Percentiles rank a stretch among this genome's conserved stretches.
Evolutionary conservation across 345 rosid species (phyloP).

Genomic region (Triadica sebifera): DNA sequence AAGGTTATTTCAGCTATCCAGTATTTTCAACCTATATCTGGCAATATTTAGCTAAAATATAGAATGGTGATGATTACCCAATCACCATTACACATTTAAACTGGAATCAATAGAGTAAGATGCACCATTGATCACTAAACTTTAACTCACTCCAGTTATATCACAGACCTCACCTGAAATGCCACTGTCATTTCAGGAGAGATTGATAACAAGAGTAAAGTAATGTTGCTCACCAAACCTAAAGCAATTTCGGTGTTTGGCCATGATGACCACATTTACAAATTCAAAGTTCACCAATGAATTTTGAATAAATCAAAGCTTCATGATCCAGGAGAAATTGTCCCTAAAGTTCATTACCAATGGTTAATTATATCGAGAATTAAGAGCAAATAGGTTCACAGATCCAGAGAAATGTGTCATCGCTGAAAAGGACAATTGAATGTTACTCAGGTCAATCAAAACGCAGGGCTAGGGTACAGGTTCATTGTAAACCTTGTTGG

Average conservation of each 20-base stretch:
- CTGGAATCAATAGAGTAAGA: background rate
- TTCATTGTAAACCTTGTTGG: background rate
- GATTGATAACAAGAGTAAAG: background rate
- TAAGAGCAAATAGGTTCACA: background rate
- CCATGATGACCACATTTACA: background rate
- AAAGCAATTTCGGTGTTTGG: background rate
- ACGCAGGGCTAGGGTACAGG: background rate
- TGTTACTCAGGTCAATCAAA: background rate
- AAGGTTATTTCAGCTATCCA: background rate
- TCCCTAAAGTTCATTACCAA: background rate
- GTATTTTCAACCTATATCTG: background rate
- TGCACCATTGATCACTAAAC: background rate
- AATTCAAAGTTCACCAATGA: background rate
- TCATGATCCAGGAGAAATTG: background rate
- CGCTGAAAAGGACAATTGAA: too few relatives aligned
- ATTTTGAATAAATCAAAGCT: background rate
- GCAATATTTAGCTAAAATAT: background rate
- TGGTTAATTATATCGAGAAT: background rate
- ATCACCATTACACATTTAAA: background rate
- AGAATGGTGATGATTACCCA: background rate
- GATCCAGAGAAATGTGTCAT: background rate
- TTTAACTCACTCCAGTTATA: background rate
- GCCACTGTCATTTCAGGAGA: background rate
- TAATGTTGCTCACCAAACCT: background rate
- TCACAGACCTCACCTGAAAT: background rate